Evolutionary conservation across 495 filamentous ascomycete species (phyloP).

Genomic region (Clohesyomyces aquaticus): DNA sequence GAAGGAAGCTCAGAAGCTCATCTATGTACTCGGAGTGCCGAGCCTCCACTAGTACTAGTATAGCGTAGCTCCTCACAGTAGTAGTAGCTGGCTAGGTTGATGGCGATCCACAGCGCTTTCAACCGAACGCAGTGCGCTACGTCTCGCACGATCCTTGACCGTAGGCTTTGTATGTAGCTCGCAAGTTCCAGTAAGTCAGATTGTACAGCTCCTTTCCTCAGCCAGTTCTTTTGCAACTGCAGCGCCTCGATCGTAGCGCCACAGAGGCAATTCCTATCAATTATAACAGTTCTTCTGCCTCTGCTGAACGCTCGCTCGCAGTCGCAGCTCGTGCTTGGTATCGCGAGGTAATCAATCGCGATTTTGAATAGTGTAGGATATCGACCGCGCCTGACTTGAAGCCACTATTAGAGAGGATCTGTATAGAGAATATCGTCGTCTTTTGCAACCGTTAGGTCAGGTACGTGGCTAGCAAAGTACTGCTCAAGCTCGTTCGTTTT

Average conservation of each 20-base stretch:
- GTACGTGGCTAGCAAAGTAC: not conserved
- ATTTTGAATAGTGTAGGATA: not conserved
- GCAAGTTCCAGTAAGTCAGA: no score
- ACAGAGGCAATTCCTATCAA: not conserved
- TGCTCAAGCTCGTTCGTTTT: not conserved
- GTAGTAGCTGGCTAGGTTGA: no score
- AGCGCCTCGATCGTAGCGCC: not conserved
- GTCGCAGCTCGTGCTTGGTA: not conserved
- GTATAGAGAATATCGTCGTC: not conserved
- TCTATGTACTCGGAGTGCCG: no score
- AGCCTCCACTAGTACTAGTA: no score
- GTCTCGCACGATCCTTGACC: no score
- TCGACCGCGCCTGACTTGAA: not conserved
- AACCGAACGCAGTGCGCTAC: no score
- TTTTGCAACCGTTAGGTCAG: not conserved
- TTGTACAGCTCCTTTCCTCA: not conserved
- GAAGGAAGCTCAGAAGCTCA: no score
- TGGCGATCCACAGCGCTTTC: no score
- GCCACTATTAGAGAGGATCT: not conserved
- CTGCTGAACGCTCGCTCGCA: not conserved
- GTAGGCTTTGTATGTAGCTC: no score
- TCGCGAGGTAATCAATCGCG: not conserved
- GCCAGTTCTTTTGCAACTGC: not conserved
- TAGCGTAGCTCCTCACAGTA: no score
- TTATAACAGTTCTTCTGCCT: not conserved